Percentiles rank a stretch among this genome's conserved stretches.
These are phyloP conservation scores for Chlorella sorokiniana DNA, from an alignment of 139 green algal species.

Conservation along the genomic window DNA sequence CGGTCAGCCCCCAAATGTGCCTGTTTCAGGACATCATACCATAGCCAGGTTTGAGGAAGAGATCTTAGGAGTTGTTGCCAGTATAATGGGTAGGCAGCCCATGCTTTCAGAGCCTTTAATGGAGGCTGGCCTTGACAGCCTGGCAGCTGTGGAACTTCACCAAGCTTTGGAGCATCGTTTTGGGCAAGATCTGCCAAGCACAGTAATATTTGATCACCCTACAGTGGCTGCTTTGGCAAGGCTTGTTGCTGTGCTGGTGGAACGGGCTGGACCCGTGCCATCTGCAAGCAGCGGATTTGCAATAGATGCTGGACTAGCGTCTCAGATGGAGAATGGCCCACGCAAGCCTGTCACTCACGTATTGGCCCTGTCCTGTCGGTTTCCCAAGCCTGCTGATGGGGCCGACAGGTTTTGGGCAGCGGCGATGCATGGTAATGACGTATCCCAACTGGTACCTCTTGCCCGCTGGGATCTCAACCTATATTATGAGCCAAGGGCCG, in stretches of 20 bases:
- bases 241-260: not conserved
- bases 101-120: slow-evolving; percentile 42
- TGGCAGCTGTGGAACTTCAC: slow-evolving; percentile 79
- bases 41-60: not conserved
- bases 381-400: no score
- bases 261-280: not conserved
- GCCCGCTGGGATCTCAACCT: not conserved
- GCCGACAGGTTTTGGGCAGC: no score
- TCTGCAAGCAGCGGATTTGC: not conserved
- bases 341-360: no score
- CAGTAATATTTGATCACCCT: slow-evolving; percentile 73
- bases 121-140: slow-evolving; percentile 62
- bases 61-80: not conserved
- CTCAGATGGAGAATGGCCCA: no score
- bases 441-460: not conserved
- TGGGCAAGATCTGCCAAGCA: slow-evolving; percentile 54
- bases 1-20: no score
- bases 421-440: no score
- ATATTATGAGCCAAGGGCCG: not conserved
- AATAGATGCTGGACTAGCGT: no score
- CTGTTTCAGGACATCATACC: no score
- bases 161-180: slow-evolving; percentile 60
- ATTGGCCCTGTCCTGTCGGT: no score
- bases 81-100: not conserved
- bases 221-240: slow-evolving; percentile 12